These are phyloP conservation scores for Russula compacta DNA, from an alignment of 768 basidiomycete species.

Conservation along the genomic window DNA sequence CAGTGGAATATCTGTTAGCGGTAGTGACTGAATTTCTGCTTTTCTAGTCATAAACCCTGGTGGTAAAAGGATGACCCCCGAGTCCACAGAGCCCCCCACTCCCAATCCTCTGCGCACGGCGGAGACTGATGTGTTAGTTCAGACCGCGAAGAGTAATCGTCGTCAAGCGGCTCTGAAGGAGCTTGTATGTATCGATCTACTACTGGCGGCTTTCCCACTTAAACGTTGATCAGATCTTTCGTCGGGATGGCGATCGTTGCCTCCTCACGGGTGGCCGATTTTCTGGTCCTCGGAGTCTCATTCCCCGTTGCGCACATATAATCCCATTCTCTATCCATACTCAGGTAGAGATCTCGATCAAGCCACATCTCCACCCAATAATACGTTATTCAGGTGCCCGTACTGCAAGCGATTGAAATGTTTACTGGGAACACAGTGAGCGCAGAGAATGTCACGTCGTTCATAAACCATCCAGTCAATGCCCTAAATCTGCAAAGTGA, in stretches of 20 bases:
- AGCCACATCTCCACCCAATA: background rate
- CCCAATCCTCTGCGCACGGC: background rate
- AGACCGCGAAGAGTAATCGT: background rate
- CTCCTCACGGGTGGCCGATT: background rate
- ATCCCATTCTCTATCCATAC: background rate
- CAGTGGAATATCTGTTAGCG: too few relatives aligned
- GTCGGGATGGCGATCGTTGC: background rate
- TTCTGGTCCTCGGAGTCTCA: background rate
- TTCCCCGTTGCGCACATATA: background rate
- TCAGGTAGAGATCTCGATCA: background rate
- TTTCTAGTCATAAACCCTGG: background rate
- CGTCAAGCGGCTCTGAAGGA: background rate
- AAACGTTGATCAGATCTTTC: background rate
- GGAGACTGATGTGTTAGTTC: background rate
- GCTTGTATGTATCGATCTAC: background rate
- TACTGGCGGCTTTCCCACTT: background rate
- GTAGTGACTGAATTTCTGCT: background rate
- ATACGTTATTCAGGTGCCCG: background rate
- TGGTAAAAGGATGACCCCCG: background rate
- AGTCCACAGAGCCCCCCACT: background rate
- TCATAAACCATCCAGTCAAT: too few relatives aligned
- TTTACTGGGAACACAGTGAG: too few relatives aligned
- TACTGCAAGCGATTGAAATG: too few relatives aligned
- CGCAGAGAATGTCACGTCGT: too few relatives aligned
- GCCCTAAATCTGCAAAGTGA: too few relatives aligned